These are phyloP conservation scores for Bathelium albidoporum DNA, from an alignment of 495 filamentous ascomycete genomes.

Conservation along the genomic window DNA sequence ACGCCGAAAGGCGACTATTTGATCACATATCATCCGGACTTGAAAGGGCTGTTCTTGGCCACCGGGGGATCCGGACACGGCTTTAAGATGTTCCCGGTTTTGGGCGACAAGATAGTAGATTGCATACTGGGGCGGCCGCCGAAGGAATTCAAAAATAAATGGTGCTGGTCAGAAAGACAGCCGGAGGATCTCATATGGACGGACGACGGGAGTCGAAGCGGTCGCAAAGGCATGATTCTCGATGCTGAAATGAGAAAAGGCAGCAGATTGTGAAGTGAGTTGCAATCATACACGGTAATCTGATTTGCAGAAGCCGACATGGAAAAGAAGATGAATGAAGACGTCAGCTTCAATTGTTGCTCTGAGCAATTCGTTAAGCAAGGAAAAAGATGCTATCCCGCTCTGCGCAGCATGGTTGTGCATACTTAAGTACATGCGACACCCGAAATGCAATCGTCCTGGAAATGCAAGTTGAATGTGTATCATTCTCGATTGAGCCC, in stretches of 20 bases:
- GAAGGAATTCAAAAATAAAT: slow-evolving; percentile 49
- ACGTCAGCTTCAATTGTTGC: not conserved
- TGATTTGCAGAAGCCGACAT: not conserved
- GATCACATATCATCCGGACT: slow-evolving; percentile 61
- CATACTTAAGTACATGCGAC: not conserved
- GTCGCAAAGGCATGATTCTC: slow-evolving; percentile 44
- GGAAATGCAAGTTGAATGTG: not conserved
- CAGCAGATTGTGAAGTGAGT: slow-evolving; percentile 11
- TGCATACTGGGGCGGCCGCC: slow-evolving; percentile 49
- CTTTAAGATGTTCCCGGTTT: slow-evolving; percentile 80
- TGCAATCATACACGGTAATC: not conserved
- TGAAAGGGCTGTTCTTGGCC: slow-evolving; percentile 61
- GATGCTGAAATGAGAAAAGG: slow-evolving; percentile 39
- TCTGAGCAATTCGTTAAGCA: slow-evolving; percentile 10
- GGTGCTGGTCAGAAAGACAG: slow-evolving; percentile 50
- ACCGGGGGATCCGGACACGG: slow-evolving; percentile 81
- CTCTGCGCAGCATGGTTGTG: not conserved
- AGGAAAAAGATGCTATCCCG: not conserved
- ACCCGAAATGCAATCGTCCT: not conserved
- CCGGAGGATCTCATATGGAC: slow-evolving; percentile 38
- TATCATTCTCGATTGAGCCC: not conserved
- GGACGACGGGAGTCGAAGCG: slow-evolving; percentile 59
- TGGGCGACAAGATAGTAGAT: slow-evolving; percentile 69
- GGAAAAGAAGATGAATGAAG: not conserved
- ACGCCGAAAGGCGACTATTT: slow-evolving; percentile 65